phyloP scores from a whole-genome alignment of 1,284 basidiomycete genomes.

The Trametes versicolor region DNA sequence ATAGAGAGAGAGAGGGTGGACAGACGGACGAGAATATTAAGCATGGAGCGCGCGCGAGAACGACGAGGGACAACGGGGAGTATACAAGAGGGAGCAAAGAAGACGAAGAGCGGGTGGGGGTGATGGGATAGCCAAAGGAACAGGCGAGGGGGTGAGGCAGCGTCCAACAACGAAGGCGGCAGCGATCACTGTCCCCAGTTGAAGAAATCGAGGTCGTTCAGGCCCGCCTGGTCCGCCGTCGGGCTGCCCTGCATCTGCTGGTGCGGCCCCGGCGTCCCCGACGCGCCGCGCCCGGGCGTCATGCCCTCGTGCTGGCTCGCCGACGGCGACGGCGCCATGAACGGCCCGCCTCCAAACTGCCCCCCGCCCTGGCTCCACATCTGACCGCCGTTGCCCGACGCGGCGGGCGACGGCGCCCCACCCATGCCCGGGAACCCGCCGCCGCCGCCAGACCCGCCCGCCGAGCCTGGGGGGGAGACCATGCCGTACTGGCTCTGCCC shows the following conservation, averaged over 20 bases:
- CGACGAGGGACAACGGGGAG: background rate
- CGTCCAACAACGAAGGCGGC: background rate
- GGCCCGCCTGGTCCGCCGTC: conserved; percentile 35
- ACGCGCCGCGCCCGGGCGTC: conserved; percentile 39
- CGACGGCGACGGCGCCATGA: conserved; percentile 41
- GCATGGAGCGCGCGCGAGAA: conserved; percentile 5
- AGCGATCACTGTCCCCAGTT: conserved; percentile 37
- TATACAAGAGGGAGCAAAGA: conserved; percentile 10
- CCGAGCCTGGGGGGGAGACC: conserved; percentile 48
- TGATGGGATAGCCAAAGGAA: background rate
- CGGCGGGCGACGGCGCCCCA: conserved; percentile 35
- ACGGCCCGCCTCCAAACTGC: conserved; percentile 33
- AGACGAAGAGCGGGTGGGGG: background rate
- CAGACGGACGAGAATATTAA: conserved; percentile 12
- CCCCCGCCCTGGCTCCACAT: conserved; percentile 36
- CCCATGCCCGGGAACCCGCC: conserved; percentile 27
- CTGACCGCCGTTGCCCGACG: conserved; percentile 26
- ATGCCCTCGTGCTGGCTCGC: conserved; percentile 40
- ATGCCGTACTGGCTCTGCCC: conserved; percentile 49
- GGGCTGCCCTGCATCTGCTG: conserved; percentile 42
- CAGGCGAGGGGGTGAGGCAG: conserved; percentile 9
- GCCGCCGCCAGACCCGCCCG: conserved; percentile 24
- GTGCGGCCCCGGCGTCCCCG: conserved; percentile 43
- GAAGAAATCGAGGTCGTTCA: conserved; percentile 43
- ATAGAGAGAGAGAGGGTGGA: background rate